Evolutionary conservation across 257 asterid species (phyloP), one percentile per base, ranked within the genome.

Genomic region (Petunia secreta): DNA sequence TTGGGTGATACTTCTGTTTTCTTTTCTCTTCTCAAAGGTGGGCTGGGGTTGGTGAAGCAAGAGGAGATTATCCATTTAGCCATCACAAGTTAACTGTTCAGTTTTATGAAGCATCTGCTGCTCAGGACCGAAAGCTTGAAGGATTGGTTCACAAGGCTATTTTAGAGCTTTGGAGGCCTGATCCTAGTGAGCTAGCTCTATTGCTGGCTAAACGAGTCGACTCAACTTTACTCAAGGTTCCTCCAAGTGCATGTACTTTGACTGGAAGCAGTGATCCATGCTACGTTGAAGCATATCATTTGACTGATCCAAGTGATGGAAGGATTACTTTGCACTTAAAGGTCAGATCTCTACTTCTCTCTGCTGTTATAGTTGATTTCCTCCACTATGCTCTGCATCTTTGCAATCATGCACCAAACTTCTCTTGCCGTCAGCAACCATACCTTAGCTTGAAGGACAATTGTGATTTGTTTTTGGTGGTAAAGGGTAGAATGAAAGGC

Each of bases 241-340:
- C 96, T 80, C 98, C 98, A 3, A 88, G 90, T 80, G 91, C 97
- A 58, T 82, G 84, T 83, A 86, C 98, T 66, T 86, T 94, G 92
- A 87, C 93, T 16, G 97, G 94, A 71, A 92, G 98, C 89, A 94
- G 98, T 73, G 98, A 93, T 89, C 98, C 98, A 83, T 94, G 98
- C 80, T 94, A 92, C 81, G 96, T 94, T 58, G 98, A 94, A 89
- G 97, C 92, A 50, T 92, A 92, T 88, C 97, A 94, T 88, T 87
- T 94, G 89, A 74, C 96, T 36, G 98, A 94, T 88, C 92, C 98
- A 83, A 91, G 83, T 87, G 98, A 94, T 85, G 98, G 98, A 85
- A 91, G 93, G 85, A 82, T 94, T 83, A 88, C 93, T 73, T 87
- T 94, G 84, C 98, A 94, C 89, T 85, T 94, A 85, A 94, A 94